Conservation (phyloP, 225 moss, liverwort and hornwort genomes). For the Asterella californica region DNA sequence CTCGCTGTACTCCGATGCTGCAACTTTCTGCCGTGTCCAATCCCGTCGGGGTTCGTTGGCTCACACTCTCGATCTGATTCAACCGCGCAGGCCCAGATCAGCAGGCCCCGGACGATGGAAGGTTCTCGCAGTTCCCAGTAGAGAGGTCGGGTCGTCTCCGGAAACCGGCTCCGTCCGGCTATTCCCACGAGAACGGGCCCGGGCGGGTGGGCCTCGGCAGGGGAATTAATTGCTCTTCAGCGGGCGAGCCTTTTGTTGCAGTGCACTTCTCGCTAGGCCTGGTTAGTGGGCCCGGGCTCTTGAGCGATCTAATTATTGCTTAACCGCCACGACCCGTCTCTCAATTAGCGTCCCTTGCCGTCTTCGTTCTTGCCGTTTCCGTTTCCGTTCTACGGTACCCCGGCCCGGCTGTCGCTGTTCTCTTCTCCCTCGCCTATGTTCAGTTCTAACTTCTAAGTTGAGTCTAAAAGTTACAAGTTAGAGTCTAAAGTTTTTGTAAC, state of each 20-base stretch:
- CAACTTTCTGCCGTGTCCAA: background rate
- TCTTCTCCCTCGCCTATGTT: background rate
- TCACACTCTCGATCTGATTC: background rate
- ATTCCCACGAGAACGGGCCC: background rate
- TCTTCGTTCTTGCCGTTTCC: background rate
- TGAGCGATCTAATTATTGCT: constrained; percentile 14
- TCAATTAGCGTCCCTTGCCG: background rate
- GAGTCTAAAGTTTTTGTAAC: too few species aligned
- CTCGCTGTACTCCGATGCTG: background rate
- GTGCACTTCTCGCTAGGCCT: constrained; percentile 1
- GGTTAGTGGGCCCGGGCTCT: constrained; percentile 9
- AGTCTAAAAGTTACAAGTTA: too few species aligned
- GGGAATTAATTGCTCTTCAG: constrained; percentile 13
- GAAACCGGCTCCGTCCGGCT: background rate
- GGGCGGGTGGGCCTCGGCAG: constrained; percentile 1
- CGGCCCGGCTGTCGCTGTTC: background rate
- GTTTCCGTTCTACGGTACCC: background rate
- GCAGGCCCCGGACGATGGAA: background rate
- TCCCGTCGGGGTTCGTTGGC: background rate
- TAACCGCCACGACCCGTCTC: constrained; percentile 5
- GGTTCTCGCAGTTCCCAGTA: background rate
- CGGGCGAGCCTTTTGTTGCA: constrained; percentile 10
- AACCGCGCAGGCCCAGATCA: too few species aligned
- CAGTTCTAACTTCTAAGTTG: too few species aligned
- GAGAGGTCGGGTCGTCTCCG: background rate